These are phyloP conservation scores for Coelastrella sp. DNA, from an alignment of 139 green algal species.

Conservation along the genomic window DNA sequence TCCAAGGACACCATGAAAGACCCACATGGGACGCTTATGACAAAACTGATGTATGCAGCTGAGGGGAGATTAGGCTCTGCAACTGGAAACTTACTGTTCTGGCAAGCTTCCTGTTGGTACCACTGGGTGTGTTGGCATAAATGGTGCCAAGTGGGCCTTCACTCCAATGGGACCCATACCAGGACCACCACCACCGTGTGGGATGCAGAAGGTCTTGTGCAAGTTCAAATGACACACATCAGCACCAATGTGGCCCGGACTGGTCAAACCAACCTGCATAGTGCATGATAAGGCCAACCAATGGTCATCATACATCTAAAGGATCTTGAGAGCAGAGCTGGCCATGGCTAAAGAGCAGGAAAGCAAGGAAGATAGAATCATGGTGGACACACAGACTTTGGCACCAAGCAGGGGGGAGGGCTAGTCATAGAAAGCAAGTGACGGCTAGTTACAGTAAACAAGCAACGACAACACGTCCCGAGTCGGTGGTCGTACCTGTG, in stretches of 20 bases:
- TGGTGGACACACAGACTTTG: no score
- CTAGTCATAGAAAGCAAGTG: no score
- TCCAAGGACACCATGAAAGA: no score
- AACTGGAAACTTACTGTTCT: slow-evolving; percentile 37
- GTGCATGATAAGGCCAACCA: background rate
- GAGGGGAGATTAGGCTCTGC: no score
- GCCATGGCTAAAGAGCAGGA: no score
- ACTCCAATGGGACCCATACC: slow-evolving; percentile 87
- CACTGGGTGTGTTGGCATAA: slow-evolving; percentile 96
- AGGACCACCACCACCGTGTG: slow-evolving; percentile 94
- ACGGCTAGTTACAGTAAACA: no score
- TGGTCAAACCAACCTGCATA: slow-evolving; percentile 94
- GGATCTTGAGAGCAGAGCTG: no score
- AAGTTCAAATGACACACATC: slow-evolving; percentile 99
- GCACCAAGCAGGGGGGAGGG: no score
- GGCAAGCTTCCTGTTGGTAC: slow-evolving; percentile 86
- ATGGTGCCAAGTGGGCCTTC: slow-evolving; percentile 97
- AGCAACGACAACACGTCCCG: background rate
- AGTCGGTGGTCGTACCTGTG: slow-evolving; percentile 74
- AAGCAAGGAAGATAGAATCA: no score
- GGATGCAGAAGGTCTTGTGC: slow-evolving; percentile 99
- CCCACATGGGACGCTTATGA: no score
- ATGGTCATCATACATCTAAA: no score
- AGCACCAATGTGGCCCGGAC: slow-evolving; percentile 96
- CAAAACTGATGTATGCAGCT: no score